Percentiles rank a stretch among this genome's conserved stretches.
These are phyloP conservation scores for Pontederia paniculata DNA, from an alignment of 176 grass and related monocot species.

Conservation along the genomic window DNA sequence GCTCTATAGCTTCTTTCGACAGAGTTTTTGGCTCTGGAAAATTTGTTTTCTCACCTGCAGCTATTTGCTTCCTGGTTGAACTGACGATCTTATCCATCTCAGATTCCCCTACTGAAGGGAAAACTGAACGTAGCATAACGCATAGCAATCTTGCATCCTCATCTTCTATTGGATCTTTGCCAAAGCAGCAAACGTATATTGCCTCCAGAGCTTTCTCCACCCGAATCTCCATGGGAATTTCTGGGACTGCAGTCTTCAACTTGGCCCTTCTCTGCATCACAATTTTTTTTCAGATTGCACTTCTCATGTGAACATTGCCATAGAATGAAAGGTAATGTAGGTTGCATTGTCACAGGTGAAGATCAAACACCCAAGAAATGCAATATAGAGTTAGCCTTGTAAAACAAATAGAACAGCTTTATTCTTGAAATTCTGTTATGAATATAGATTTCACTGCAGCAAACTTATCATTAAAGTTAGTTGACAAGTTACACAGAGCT, in stretches of 20 bases:
- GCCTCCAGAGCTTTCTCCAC: constrained; percentile 76
- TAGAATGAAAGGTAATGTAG: too few species aligned
- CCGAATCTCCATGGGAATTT: constrained; percentile 54
- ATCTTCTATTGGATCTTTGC: constrained; percentile 68
- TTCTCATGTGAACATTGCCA: too few species aligned
- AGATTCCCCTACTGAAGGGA: constrained; percentile 54
- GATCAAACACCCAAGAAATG: background rate
- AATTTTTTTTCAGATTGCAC: background rate
- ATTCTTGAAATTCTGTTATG: too few species aligned
- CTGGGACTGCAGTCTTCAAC: constrained; percentile 37
- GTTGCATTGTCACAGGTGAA: background rate
- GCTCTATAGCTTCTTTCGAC: constrained; percentile 48
- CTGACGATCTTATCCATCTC: constrained; percentile 55
- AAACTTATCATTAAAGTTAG: too few species aligned
- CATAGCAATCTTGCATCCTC: constrained; percentile 54
- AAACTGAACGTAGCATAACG: constrained; percentile 49
- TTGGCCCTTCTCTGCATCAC: constrained; percentile 67
- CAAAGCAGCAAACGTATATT: constrained; percentile 88
- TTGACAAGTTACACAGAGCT: too few species aligned
- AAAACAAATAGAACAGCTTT: too few species aligned
- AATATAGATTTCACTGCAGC: too few species aligned
- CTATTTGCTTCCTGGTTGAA: constrained; percentile 44
- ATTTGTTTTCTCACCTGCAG: constrained; percentile 37
- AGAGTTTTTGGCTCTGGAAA: constrained; percentile 41
- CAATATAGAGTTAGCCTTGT: too few species aligned